phyloP scores from a whole-genome alignment of 2,329 filamentous ascomycete species.

The Fusarium camptoceras region DNA sequence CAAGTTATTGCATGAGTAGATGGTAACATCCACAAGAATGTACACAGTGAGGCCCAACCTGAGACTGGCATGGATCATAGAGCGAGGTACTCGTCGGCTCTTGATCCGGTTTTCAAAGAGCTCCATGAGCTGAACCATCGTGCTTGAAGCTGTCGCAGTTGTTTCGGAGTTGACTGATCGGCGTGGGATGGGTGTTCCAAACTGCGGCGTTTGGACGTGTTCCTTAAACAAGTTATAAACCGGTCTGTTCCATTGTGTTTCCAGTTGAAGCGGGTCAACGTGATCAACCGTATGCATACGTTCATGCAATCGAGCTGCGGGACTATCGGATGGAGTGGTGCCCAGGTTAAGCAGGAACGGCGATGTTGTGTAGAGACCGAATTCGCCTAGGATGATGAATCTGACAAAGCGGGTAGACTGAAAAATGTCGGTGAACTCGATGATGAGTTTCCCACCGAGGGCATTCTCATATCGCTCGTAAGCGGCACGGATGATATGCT shows the following conservation, averaged over 20 bases:
- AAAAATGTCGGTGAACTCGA: constrained; percentile 40
- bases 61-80: not conserved
- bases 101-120: not conserved
- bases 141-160: accelerated
- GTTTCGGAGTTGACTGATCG: not conserved
- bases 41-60: not conserved
- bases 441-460: not conserved
- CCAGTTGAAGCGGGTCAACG: not conserved
- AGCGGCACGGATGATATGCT: constrained; percentile 10
- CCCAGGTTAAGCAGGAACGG: not conserved
- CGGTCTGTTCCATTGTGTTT: not conserved
- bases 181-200: not conserved
- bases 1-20: not conserved
- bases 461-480: accelerated
- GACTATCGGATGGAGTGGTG: not conserved
- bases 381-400: not conserved
- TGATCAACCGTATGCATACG: not conserved
- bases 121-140: not conserved
- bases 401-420: constrained; percentile 1
- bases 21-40: not conserved
- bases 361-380: not conserved
- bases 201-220: not conserved
- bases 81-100: not conserved
- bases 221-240: not conserved
- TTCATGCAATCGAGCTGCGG: not conserved